Conservation (phyloP, 1,139 yeast genomes). For the Tardiomyces digboiensis region DNA sequence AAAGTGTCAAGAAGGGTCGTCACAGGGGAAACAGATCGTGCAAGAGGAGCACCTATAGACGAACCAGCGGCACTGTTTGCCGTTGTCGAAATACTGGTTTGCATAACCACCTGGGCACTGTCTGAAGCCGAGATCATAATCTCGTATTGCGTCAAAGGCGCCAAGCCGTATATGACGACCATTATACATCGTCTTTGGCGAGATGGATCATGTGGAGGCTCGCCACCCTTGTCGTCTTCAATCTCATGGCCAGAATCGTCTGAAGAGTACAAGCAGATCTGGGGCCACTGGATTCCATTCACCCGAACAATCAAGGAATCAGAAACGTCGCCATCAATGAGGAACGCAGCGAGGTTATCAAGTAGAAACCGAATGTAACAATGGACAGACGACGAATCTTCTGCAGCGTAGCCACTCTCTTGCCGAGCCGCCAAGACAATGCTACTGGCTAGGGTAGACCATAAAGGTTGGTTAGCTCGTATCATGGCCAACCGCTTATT, state of each 20-base stretch:
- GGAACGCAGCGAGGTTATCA: constrained; percentile 25
- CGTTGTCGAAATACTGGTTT: background rate
- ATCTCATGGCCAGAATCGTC: constrained; percentile 9
- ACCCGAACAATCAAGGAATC: constrained; percentile 20
- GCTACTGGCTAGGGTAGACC: constrained; percentile 28
- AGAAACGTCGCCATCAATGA: constrained; percentile 12
- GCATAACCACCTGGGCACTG: background rate
- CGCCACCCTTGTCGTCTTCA: constrained; percentile 7
- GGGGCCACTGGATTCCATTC: constrained; percentile 29
- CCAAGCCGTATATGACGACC: constrained; percentile 24
- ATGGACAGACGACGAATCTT: constrained; percentile 2
- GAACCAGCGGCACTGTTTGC: background rate
- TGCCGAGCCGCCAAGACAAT: constrained; percentile 28
- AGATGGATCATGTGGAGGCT: background rate
- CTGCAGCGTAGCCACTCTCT: constrained; percentile 9
- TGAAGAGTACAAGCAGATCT: constrained; percentile 10
- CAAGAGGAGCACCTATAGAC: constrained; percentile 11
- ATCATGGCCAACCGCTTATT: constrained; percentile 20
- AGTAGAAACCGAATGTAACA: constrained; percentile 22
- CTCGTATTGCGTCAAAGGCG: constrained; percentile 26
- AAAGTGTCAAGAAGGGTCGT: constrained; percentile 28
- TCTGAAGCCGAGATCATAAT: constrained; percentile 18
- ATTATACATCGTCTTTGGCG: constrained; percentile 1
- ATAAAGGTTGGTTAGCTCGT: constrained; percentile 25
- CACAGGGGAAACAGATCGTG: constrained; percentile 28